Percentiles rank a stretch among this genome's conserved stretches.
These are phyloP conservation scores for Eucalyptus dawsonii DNA, from an alignment of 345 rosid genomes.

Conservation along the genomic window DNA sequence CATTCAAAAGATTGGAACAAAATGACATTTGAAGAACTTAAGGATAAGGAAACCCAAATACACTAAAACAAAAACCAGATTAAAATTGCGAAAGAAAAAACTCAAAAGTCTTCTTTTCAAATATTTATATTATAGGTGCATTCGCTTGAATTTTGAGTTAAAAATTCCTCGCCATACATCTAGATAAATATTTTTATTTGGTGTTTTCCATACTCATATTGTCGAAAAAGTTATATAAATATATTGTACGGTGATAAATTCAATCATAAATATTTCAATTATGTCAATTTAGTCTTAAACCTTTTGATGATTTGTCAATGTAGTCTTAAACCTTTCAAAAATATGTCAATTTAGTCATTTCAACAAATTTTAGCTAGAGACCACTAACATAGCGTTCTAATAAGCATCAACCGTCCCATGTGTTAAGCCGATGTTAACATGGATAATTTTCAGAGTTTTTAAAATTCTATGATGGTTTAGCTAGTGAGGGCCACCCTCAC, in stretches of 20 bases:
- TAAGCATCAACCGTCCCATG: accelerated
- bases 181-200: background rate
- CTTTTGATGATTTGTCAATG: accelerated
- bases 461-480: too few species aligned
- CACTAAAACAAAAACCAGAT: background rate
- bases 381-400: background rate
- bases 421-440: accelerated
- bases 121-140: background rate
- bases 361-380: background rate
- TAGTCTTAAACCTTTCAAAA: background rate
- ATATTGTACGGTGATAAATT: background rate
- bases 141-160: too few species aligned
- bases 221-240: too few species aligned
- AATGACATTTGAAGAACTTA: background rate
- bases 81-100: background rate
- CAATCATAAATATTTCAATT: background rate
- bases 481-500: background rate
- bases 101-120: background rate
- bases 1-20: background rate
- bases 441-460: background rate
- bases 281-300: background rate
- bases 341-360: background rate
- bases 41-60: background rate
- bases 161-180: background rate
- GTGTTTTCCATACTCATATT: background rate